Conservation (phyloP, 2,329 filamentous ascomycete genomes). For the Diaporthe vexans region DNA sequence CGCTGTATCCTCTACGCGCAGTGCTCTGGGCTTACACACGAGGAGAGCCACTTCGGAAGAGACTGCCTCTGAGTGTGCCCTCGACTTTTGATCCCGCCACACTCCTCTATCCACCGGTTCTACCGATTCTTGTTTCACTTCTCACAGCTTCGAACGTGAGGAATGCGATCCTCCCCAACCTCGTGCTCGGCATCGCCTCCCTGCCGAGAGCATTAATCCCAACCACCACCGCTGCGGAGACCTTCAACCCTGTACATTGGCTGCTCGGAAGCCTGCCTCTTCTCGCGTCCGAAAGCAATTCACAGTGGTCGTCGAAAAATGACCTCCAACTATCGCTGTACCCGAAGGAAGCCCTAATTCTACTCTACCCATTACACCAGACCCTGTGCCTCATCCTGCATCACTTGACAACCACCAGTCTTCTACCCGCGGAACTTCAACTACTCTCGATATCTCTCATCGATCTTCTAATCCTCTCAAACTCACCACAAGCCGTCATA, state of each 20-base stretch:
- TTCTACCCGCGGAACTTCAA: constrained; percentile 89
- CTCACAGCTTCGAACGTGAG: constrained; percentile 76
- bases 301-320: constrained; percentile 46
- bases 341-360: constrained; percentile 48
- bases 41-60: constrained; percentile 48
- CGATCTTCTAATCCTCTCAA: constrained; percentile 82
- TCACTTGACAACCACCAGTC: constrained; percentile 88
- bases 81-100: constrained; percentile 91
- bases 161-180: constrained; percentile 79
- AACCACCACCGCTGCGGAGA: constrained; percentile 66
- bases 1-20: constrained; percentile 73
- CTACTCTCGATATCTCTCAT: constrained; percentile 86
- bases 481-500: constrained; percentile 86
- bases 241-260: constrained; percentile 83
- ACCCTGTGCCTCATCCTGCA: constrained; percentile 80
- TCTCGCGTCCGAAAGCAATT: constrained; percentile 57
- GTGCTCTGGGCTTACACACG: constrained; percentile 61
- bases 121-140: constrained; percentile 83
- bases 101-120: constrained; percentile 84
- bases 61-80: constrained; percentile 68
- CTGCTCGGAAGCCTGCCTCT: constrained; percentile 79
- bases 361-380: constrained; percentile 86
- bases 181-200: constrained; percentile 84
- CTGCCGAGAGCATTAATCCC: constrained; percentile 82
- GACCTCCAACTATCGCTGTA: constrained; percentile 28